Base-by-base conservation (phyloP, 441 rosid species). In the Mallotus repandus region DNA sequence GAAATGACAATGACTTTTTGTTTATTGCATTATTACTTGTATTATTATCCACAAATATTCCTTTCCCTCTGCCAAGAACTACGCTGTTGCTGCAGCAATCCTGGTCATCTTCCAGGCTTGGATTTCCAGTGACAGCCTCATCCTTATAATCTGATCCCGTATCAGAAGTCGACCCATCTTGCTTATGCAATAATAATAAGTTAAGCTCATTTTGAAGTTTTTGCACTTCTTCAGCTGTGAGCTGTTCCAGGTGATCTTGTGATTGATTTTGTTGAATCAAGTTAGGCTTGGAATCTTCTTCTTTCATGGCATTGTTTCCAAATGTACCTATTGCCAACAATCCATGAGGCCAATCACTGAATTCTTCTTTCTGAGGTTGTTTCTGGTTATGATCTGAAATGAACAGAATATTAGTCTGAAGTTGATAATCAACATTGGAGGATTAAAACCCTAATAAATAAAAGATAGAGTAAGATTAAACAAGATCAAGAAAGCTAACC, bases 281-380 rank as follows among this genome's bases (percentile, higher is more conserved):
- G 55, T 63, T 63, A 16, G 56, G 74, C 52, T 64, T 68, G 63
- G 29, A 38, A 41, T 57, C 25, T 64, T 75, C 68, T 60, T 70
- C 70, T 63, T 74, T 69, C 0, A 58, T 59, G 9, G 73, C 41
- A 8, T 67, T 66, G 22, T 79, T 81, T 69, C 93, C 90, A 60
- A 89, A 79, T 22, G 93, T 89, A 5, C 93, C 93, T 1, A 89
- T 89, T 22, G 85, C 81, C 29, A 89, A 80, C 76, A 87, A 68
- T 10, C 75, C 84, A 19, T 80, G 73, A 53, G 85, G 86, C 92
- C 88, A 87, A 70, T 86, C 88, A 15, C 77, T 72, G 68, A 81
- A 80, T 75, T 87, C 89, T 75, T 85, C 83, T 49, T 83, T 79
- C 49, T 75, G 43, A 41, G 71, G 45, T 72, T 75, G 80, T 73